Percentiles rank a stretch among this genome's conserved stretches.
phyloP scores from a whole-genome alignment of 2,329 filamentous ascomycete species.

The Pseudogymnoascus sp. region DNA sequence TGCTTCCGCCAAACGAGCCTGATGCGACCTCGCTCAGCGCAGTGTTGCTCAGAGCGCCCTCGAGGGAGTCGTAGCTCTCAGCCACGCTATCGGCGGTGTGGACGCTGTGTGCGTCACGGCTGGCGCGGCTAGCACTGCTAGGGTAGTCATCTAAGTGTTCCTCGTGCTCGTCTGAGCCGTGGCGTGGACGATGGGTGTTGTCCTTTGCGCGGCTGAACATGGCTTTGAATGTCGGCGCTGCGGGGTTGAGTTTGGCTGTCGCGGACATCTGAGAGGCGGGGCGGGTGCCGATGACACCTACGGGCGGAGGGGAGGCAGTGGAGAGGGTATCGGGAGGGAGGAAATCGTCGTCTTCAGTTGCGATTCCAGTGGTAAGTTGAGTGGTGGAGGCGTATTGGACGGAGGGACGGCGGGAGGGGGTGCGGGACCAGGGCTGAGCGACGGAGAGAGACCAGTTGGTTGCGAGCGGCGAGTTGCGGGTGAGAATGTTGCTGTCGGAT shows the following conservation, averaged over 20 bases:
- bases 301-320: constrained; percentile 46
- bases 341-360: constrained; percentile 57
- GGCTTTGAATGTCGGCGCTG: constrained; percentile 79
- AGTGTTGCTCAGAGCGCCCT: constrained; percentile 45
- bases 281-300: constrained; percentile 72
- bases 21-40: background rate
- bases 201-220: constrained; percentile 48
- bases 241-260: constrained; percentile 64
- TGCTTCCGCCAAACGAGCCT: background rate
- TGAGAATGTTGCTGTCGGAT: constrained; percentile 38
- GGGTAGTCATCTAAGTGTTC: constrained; percentile 20
- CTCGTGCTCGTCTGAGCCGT: background rate
- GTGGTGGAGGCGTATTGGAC: constrained; percentile 67
- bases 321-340: constrained; percentile 48
- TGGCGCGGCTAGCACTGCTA: constrained; percentile 10
- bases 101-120: constrained; percentile 46
- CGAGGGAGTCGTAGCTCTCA: constrained; percentile 53
- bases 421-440: constrained; percentile 59
- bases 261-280: constrained; percentile 49
- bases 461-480: constrained; percentile 42
- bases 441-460: constrained; percentile 41
- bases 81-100: constrained; percentile 51
- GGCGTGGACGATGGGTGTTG: background rate
- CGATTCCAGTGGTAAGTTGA: constrained; percentile 50
- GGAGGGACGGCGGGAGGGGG: constrained; percentile 72